Percentiles rank a stretch among this genome's conserved stretches.
phyloP scores from a whole-genome alignment of 2,329 filamentous ascomycete genomes.

The Cordyceps javanica region DNA sequence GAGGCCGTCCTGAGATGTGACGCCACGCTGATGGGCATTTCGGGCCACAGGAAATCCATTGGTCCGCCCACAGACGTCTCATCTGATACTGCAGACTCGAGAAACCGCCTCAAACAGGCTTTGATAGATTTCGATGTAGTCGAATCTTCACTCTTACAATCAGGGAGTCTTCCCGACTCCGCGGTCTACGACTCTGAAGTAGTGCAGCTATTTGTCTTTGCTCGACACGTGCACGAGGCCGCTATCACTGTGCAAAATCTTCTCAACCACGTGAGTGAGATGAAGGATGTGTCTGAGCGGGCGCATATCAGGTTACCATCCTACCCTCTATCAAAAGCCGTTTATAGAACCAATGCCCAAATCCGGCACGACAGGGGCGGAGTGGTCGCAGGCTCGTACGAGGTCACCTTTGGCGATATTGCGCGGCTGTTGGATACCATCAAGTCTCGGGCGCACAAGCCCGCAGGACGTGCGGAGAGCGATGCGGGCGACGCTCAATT shows the following conservation, averaged over 20 bases:
- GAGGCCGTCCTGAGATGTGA: constrained; percentile 40
- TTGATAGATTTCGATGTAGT: constrained; percentile 41
- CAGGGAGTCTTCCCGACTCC: constrained; percentile 37
- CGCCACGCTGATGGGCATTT: constrained; percentile 47
- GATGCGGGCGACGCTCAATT: background rate
- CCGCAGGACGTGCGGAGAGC: constrained; percentile 8
- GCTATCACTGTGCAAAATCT: constrained; percentile 42
- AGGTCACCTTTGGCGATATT: constrained; percentile 39
- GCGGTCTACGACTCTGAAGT: constrained; percentile 44
- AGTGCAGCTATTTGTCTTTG: constrained; percentile 48
- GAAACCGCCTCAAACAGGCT: constrained; percentile 34
- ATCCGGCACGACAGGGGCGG: constrained; percentile 54
- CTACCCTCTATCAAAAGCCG: constrained; percentile 47
- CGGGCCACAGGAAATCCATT: constrained; percentile 42
- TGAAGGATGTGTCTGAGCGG: constrained; percentile 35
- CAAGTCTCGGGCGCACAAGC: constrained; percentile 31
- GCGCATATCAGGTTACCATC: constrained; percentile 43
- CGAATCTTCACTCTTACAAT: constrained; percentile 41
- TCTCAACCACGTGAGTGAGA: constrained; percentile 39
- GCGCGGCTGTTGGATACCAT: constrained; percentile 37
- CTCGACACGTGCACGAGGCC: constrained; percentile 47
- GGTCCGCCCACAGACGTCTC: constrained; percentile 37
- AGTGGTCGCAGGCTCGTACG: constrained; percentile 46
- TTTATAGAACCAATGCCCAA: constrained; percentile 49
- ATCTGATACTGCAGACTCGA: constrained; percentile 33